Evolutionary conservation across 768 basidiomycete species (phyloP).

Genomic region (Coprinopsis cinerea): DNA sequence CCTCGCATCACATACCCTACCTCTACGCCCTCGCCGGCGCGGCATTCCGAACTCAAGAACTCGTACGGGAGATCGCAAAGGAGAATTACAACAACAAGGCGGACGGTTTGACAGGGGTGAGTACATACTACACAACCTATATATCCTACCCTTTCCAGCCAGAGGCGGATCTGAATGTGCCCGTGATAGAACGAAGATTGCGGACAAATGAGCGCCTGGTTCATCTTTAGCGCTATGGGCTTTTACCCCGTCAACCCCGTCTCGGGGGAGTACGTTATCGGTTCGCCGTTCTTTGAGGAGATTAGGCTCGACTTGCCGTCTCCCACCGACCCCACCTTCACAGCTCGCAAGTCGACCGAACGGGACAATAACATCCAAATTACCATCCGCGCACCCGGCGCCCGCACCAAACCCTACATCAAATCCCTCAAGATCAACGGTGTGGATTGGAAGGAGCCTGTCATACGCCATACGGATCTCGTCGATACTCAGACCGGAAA

Average conservation of each 20-base stretch:
- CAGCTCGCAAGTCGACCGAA: no score
- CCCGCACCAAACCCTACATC: conserved; percentile 54
- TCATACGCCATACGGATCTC: conserved; percentile 61
- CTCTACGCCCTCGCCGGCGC: conserved; percentile 70
- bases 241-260: conserved; percentile 85
- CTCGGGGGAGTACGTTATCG: conserved; percentile 68
- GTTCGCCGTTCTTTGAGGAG: conserved; percentile 56
- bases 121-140: conserved; percentile 14
- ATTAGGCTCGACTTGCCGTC: conserved; percentile 51
- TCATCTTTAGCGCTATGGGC: conserved; percentile 74
- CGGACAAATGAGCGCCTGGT: conserved; percentile 91
- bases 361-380: conserved; percentile 26
- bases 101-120: conserved; percentile 66
- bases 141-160: not conserved
- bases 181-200: conserved; percentile 73
- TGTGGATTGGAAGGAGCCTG: conserved; percentile 29
- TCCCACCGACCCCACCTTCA: conserved; percentile 12
- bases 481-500: conserved; percentile 28
- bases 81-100: conserved; percentile 63
- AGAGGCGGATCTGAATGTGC: not conserved
- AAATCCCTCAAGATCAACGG: conserved; percentile 56
- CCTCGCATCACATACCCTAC: conserved; percentile 84
- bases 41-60: conserved; percentile 63
- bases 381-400: conserved; percentile 51
- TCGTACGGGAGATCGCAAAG: conserved; percentile 60